Percentiles rank a stretch among this genome's conserved stretches.
phyloP scores from a whole-genome alignment of 1,139 yeast species.

The Sugiyamaella novakii region DNA sequence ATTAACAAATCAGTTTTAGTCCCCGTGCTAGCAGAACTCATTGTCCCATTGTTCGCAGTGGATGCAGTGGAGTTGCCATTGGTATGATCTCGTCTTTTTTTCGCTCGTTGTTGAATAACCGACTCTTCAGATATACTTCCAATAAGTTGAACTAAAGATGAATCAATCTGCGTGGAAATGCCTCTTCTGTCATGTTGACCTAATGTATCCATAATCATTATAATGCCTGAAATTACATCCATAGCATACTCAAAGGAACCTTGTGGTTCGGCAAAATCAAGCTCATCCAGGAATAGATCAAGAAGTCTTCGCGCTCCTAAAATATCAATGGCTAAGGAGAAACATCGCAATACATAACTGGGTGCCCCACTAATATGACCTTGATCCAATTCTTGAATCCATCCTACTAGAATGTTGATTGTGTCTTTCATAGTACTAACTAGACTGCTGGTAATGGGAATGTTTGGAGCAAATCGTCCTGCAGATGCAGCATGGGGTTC shows the following conservation, averaged over 20 bases:
- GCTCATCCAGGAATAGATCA: conserved; percentile 32
- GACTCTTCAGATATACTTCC: conserved; percentile 18
- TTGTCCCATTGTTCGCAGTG: neutral
- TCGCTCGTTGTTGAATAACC: conserved; percentile 13
- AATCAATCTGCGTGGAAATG: conserved; percentile 13
- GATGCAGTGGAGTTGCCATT: conserved; percentile 2
- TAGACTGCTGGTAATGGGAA: conserved; percentile 11
- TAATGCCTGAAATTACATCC: conserved; percentile 31
- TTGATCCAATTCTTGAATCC: conserved; percentile 33
- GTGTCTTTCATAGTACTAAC: conserved; percentile 32
- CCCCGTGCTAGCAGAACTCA: neutral
- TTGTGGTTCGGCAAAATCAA: conserved; percentile 34
- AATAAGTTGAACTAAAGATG: conserved; percentile 16
- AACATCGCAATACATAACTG: conserved; percentile 51
- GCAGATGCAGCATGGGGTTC: conserved; percentile 17
- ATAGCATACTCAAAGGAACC: conserved; percentile 31
- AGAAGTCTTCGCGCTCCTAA: conserved; percentile 57
- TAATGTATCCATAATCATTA: conserved; percentile 24
- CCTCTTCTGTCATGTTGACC: conserved; percentile 12
- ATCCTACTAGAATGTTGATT: conserved; percentile 30
- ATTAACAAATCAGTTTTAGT: conserved; percentile 6
- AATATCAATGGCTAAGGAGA: conserved; percentile 51
- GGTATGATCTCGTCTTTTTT: conserved; percentile 10
- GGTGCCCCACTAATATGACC: conserved; percentile 35
- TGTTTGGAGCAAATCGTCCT: conserved; percentile 15